These are phyloP conservation scores for Sphaerosporella brunnea DNA, from an alignment of 495 filamentous ascomycete genomes.

Conservation along the genomic window DNA sequence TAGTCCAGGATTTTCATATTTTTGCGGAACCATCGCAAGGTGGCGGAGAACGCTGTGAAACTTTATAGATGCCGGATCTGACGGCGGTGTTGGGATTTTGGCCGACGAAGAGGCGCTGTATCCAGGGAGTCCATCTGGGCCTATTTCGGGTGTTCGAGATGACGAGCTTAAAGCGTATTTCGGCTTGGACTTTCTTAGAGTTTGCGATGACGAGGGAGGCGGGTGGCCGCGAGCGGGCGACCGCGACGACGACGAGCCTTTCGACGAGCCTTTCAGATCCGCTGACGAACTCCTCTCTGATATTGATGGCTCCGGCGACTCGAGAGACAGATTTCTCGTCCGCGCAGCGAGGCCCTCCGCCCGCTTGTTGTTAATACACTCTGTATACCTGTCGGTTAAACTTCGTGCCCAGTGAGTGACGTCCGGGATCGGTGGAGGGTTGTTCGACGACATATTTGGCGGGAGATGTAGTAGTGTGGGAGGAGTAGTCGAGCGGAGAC, in stretches of 20 bases:
- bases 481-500: neutral
- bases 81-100: slow-evolving; percentile 59
- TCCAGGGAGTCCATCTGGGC: slow-evolving; percentile 21
- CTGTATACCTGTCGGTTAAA: slow-evolving; percentile 16
- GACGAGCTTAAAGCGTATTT: slow-evolving; percentile 13
- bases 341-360: slow-evolving; percentile 7
- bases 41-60: slow-evolving; percentile 71
- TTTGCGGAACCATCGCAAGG: slow-evolving; percentile 65
- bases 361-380: slow-evolving; percentile 22
- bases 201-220: slow-evolving; percentile 9
- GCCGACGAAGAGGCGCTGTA: slow-evolving; percentile 46
- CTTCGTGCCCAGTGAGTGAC: slow-evolving; percentile 19
- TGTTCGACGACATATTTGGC: slow-evolving; percentile 4
- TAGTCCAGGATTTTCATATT: slow-evolving; percentile 92
- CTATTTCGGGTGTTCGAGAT: slow-evolving; percentile 17
- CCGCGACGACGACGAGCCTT: slow-evolving; percentile 5
- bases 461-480: neutral
- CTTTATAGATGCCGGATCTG: slow-evolving; percentile 52
- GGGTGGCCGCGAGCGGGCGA: slow-evolving; percentile 7
- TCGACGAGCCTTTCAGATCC: neutral
- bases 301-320: slow-evolving; percentile 9
- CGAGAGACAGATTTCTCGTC: slow-evolving; percentile 19
- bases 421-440: slow-evolving; percentile 2
- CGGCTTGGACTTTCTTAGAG: slow-evolving; percentile 21
- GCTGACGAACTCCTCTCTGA: slow-evolving; percentile 7